Evolutionary conservation across 768 basidiomycete genomes (phyloP).

Genomic region (Leccinum pellstonianum): DNA sequence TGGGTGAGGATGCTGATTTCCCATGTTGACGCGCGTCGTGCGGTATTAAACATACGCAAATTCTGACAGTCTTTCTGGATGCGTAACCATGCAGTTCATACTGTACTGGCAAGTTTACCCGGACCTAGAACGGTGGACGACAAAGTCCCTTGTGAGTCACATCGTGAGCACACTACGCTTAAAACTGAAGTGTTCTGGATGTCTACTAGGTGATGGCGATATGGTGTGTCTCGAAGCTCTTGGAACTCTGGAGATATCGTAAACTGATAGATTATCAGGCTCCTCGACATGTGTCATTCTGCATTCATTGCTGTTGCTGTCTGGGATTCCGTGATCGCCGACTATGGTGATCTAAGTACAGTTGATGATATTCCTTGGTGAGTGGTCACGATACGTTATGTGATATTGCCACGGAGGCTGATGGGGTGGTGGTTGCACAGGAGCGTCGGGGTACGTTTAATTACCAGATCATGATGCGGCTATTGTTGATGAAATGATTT

Average conservation of each 20-base stretch:
- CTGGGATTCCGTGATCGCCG: slow-evolving; percentile 24
- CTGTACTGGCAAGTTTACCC: slow-evolving; percentile 24
- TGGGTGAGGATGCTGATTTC: slow-evolving; percentile 4
- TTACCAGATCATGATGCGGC: background rate
- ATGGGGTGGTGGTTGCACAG: slow-evolving; percentile 4
- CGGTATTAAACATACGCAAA: background rate
- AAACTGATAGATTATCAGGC: slow-evolving; percentile 8
- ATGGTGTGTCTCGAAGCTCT: slow-evolving; percentile 13
- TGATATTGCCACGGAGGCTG: background rate
- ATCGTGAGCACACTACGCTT: background rate
- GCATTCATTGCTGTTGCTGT: slow-evolving; percentile 19
- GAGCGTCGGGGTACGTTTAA: slow-evolving; percentile 24
- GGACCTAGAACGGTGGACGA: slow-evolving; percentile 14
- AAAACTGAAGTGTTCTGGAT: background rate
- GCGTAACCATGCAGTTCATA: slow-evolving; percentile 27
- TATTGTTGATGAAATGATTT: background rate
- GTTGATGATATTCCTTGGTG: slow-evolving; percentile 24
- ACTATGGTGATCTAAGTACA: slow-evolving; percentile 16
- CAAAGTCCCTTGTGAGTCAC: slow-evolving; percentile 18
- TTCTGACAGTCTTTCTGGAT: slow-evolving; percentile 24
- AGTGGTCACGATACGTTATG: background rate
- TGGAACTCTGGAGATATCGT: background rate
- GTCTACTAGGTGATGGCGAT: slow-evolving; percentile 21
- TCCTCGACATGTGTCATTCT: slow-evolving; percentile 29
- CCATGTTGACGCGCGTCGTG: background rate